Base-by-base conservation (phyloP, 2,329 filamentous ascomycete genomes). In the Conoideocrella luteorostrata region DNA sequence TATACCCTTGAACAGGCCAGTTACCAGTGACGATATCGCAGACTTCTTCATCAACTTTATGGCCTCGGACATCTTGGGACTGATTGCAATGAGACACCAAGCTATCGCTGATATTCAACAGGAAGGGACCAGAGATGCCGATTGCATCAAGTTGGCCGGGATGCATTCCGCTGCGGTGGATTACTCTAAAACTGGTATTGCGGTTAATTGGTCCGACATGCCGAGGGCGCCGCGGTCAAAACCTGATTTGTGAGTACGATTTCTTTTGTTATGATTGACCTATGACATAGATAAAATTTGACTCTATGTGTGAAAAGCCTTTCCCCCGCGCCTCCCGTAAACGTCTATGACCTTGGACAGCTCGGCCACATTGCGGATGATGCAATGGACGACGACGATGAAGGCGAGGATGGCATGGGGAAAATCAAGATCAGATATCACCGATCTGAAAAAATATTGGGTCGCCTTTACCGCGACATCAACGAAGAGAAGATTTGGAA, bases 11-110 rank as follows among this genome's bases (percentile, higher is more conserved):
- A 69, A 73, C 7, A 70, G 84, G 1, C 49, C 64, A 0, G 84
- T 94, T 0, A 62, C 61, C 2, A 61, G 62, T 2, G 59, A 75
- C 1, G 87, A 94, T 52, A 93, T 95, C 66, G 80, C 80, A 0
- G 69, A 84, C 10, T 93, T 91, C 62, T 93, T 95, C 50, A 71
- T 94, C n/a, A 69, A 80, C 13, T 88, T 88, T 48, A 86, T 88
- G 80, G 70, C 74, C 47, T 78, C 75, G 1, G 81, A 87, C 52
- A 71, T 80, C 15, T 61, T 87, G 2, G 82, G 82, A 0, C 57
- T 81, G 35, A 86, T 88, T 51, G 80, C 83, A 0, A 79, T 63
- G 0, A 64, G 72, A 3, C 84, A 88, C 54, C 71, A 80, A 51
- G 71, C 84, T 1, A 55, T 86, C 13, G 79, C 84, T 0, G 85